These are phyloP conservation scores for Sporothrix phasma DNA, from an alignment of 2,329 filamentous ascomycete genomes.

Conservation along the genomic window DNA sequence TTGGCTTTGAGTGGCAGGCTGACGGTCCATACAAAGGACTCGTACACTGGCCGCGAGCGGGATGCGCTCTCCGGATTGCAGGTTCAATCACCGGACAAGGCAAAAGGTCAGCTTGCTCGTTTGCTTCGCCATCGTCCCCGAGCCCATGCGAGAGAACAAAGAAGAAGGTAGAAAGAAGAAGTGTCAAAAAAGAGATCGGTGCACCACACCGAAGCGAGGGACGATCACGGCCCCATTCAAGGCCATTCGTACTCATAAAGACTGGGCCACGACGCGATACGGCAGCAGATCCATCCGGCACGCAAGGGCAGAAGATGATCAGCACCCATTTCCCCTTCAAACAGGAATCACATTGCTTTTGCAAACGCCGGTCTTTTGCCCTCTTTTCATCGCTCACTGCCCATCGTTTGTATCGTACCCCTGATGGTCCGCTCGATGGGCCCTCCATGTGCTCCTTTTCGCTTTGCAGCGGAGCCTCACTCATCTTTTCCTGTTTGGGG, in stretches of 20 bases:
- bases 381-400: background rate
- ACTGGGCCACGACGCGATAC: background rate
- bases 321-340: background rate
- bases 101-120: background rate
- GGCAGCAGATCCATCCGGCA: too few relatives aligned
- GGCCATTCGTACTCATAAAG: background rate
- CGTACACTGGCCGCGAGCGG: too few relatives aligned
- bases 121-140: background rate
- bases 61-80: too few relatives aligned
- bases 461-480: too few relatives aligned
- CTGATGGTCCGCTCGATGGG: background rate
- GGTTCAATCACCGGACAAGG: background rate
- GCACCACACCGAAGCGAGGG: background rate
- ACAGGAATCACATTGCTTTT: background rate
- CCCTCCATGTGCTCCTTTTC: too few relatives aligned
- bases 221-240: background rate
- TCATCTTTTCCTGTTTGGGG: background rate
- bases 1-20: too few relatives aligned
- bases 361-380: background rate
- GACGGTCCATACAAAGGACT: too few relatives aligned
- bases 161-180: background rate
- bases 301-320: background rate
- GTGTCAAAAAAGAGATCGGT: background rate
- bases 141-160: background rate
- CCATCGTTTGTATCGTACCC: background rate